Percentiles rank a stretch among this genome's conserved stretches.
phyloP scores from a whole-genome alignment of 2,329 filamentous ascomycete genomes.

The Calonectria fujianensis region DNA sequence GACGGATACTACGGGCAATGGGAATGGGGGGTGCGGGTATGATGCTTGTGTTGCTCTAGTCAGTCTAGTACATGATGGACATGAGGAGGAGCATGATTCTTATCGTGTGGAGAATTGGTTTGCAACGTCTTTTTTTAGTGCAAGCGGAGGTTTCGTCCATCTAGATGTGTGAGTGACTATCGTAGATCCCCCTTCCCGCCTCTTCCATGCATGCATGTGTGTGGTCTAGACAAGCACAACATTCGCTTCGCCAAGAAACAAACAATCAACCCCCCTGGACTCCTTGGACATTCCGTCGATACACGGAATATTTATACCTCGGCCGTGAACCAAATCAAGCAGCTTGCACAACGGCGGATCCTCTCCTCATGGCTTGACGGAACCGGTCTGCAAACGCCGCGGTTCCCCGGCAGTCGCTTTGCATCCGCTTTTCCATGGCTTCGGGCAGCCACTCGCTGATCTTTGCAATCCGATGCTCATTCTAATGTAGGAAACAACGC shows the following conservation, averaged over 20 bases:
- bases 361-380: slow-evolving; percentile 66
- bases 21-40: slow-evolving; percentile 3
- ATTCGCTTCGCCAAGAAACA: neutral
- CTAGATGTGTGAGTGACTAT: neutral
- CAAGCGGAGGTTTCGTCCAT: slow-evolving; percentile 6
- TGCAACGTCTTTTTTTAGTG: slow-evolving; percentile 11
- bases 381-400: slow-evolving; percentile 72
- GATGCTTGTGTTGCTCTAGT: neutral
- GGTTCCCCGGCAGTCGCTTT: slow-evolving; percentile 73
- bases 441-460: slow-evolving; percentile 78
- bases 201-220: neutral
- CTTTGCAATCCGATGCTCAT: slow-evolving; percentile 78
- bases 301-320: neutral
- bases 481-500: slow-evolving; percentile 59
- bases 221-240: neutral
- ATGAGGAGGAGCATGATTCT: neutral
- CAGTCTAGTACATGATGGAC: neutral
- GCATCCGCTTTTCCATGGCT: slow-evolving; percentile 71
- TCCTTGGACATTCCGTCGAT: neutral
- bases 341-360: slow-evolving; percentile 43
- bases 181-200: neutral
- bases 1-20: neutral
- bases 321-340: neutral
- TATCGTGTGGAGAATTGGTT: neutral
- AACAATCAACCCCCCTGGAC: neutral